These are phyloP conservation scores for Xylona heveae DNA, from an alignment of 495 filamentous ascomycete genomes.

Conservation along the genomic window DNA sequence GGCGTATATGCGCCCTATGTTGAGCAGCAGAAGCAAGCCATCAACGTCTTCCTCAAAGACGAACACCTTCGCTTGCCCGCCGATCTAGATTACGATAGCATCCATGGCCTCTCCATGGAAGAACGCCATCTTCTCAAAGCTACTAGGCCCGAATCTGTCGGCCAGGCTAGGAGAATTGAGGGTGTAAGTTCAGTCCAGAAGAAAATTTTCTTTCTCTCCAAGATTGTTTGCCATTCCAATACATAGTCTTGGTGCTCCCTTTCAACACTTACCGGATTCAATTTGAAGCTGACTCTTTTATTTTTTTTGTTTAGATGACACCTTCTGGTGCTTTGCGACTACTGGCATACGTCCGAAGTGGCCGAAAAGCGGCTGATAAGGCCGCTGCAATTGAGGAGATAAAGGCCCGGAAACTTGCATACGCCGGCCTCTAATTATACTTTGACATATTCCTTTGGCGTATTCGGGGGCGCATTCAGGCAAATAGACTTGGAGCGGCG, in stretches of 20 bases:
- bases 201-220: not conserved
- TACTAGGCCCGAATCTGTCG: conserved; percentile 60
- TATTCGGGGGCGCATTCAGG: too few species aligned
- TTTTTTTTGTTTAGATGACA: conserved; percentile 1
- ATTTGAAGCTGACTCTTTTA: not conserved
- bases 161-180: conserved; percentile 75
- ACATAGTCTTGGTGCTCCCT: not conserved
- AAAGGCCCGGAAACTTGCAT: too few species aligned
- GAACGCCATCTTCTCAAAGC: conserved; percentile 49
- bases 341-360: conserved; percentile 2
- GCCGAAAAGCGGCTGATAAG: not conserved
- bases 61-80: conserved; percentile 51
- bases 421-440: too few species aligned
- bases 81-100: conserved; percentile 53
- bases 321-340: conserved; percentile 2
- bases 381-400: not conserved
- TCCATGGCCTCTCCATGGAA: conserved; percentile 56
- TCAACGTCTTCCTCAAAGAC: conserved; percentile 46
- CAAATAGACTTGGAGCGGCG: too few species aligned
- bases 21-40: conserved; percentile 38
- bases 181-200: conserved; percentile 26
- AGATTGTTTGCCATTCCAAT: not conserved
- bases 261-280: not conserved
- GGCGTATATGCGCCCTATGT: conserved; percentile 73
- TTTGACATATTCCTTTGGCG: too few species aligned